Percentiles rank a stretch among this genome's conserved stretches.
Conservation (phyloP, 495 filamentous ascomycete species). For the Ascobolus immersus region DNA sequence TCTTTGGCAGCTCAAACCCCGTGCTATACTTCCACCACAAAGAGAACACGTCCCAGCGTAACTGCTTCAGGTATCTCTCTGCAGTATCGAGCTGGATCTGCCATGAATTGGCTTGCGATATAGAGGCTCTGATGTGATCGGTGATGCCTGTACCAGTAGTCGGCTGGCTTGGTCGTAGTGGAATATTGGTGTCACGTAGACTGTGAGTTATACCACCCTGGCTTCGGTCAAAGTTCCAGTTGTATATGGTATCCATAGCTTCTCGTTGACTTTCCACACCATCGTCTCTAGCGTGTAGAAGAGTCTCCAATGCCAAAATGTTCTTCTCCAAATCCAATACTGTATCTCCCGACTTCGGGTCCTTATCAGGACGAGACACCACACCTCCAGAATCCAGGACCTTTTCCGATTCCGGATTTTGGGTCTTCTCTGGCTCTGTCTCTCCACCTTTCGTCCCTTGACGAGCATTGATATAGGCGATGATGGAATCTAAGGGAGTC, state of each 20-base stretch:
- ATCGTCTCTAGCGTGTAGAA: constrained; percentile 17
- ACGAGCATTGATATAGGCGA: constrained; percentile 17
- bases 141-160: not conserved
- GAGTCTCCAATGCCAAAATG: constrained; percentile 10
- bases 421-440: not conserved
- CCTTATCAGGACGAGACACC: too few species aligned
- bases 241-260: constrained; percentile 17
- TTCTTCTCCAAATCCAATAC: constrained; percentile 5
- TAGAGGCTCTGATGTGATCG: not conserved
- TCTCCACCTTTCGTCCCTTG: not conserved
- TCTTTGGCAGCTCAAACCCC: constrained; percentile 4
- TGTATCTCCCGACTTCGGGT: not conserved
- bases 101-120: constrained; percentile 11
- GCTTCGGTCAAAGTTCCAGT: constrained; percentile 13
- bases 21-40: constrained; percentile 21
- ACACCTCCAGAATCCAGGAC: too few species aligned
- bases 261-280: constrained; percentile 16
- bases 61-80: not conserved
- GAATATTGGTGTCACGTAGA: constrained; percentile 1
- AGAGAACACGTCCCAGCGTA: constrained; percentile 21
- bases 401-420: not conserved
- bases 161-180: constrained; percentile 4
- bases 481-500: constrained; percentile 22
- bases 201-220: too few species aligned
- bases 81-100: constrained; percentile 11